Evolutionary conservation across 768 basidiomycete genomes (phyloP).

Genomic region (Podaxis pistillaris): DNA sequence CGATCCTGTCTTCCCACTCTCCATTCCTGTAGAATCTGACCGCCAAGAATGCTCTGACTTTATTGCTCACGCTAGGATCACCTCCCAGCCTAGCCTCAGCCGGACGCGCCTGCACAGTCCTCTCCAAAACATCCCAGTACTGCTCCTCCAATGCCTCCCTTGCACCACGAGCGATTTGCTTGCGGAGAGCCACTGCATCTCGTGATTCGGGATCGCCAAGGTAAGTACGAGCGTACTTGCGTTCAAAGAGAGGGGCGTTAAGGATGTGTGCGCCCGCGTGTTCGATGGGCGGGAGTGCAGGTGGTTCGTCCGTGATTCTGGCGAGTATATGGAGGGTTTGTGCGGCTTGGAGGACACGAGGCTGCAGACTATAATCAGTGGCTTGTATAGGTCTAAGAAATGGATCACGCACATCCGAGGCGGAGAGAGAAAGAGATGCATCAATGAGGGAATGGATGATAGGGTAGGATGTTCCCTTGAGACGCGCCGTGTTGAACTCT

Average conservation of each 20-base stretch:
- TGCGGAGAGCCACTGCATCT: conserved; percentile 62
- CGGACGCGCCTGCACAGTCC: conserved; percentile 77
- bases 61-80: conserved; percentile 86
- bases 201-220: conserved; percentile 64
- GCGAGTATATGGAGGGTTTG: conserved; percentile 72
- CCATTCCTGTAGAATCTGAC: conserved; percentile 77
- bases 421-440: conserved; percentile 56
- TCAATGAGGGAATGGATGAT: conserved; percentile 71
- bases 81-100: conserved; percentile 88
- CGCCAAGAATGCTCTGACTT: conserved; percentile 82
- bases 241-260: conserved; percentile 75
- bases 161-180: conserved; percentile 76
- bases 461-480: conserved; percentile 72
- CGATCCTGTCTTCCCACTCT: conserved; percentile 87
- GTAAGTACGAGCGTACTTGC: conserved; percentile 81
- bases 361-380: conserved; percentile 27
- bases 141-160: conserved; percentile 85
- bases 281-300: conserved; percentile 70
- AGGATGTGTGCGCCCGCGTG: conserved; percentile 82
- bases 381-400: not conserved
- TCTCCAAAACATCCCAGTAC: conserved; percentile 81
- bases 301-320: conserved; percentile 77
- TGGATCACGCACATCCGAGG: conserved; percentile 49
- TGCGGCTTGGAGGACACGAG: conserved; percentile 56
- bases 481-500: conserved; percentile 72